These are phyloP conservation scores for Aphanoascus verrucosus DNA, from an alignment of 2,329 filamentous ascomycete species.

Conservation along the genomic window DNA sequence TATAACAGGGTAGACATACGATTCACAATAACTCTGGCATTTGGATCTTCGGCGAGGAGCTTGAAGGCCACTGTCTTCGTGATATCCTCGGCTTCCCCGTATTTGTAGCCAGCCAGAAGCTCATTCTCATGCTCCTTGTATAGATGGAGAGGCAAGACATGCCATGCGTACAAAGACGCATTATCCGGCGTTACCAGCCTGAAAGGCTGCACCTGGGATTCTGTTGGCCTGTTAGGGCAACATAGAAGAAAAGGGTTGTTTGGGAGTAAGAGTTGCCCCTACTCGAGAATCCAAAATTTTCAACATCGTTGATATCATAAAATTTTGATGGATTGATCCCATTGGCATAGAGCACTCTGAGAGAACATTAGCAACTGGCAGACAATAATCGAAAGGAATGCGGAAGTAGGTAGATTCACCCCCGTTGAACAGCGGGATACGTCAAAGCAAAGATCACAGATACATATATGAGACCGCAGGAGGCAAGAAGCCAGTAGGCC, in stretches of 20 bases:
- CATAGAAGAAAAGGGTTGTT: not conserved
- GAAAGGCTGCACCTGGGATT: constrained; percentile 82
- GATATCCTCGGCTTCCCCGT: constrained; percentile 42
- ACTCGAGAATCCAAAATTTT: constrained; percentile 81
- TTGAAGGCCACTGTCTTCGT: constrained; percentile 41
- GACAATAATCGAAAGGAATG: not conserved
- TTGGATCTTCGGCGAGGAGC: constrained; percentile 41
- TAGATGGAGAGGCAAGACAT: constrained; percentile 67
- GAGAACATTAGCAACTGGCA: not conserved
- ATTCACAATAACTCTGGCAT: constrained; percentile 46
- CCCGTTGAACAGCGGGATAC: constrained; percentile 63
- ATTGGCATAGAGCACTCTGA: constrained; percentile 72
- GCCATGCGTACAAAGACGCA: constrained; percentile 77
- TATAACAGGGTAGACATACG: constrained; percentile 29
- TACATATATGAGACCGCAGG: constrained; percentile 55
- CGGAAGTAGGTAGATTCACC: constrained; percentile 46
- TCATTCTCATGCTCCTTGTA: constrained; percentile 61
- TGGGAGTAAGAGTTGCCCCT: constrained; percentile 21
- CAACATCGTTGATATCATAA: constrained; percentile 63
- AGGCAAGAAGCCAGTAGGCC: constrained; percentile 47
- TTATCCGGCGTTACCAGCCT: constrained; percentile 62
- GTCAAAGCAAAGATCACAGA: constrained; percentile 55
- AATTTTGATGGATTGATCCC: constrained; percentile 62
- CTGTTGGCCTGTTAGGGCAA: constrained; percentile 14
- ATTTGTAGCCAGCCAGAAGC: constrained; percentile 45